phyloP scores from a whole-genome alignment of 345 rosid species.

The Hypericum perforatum region DNA sequence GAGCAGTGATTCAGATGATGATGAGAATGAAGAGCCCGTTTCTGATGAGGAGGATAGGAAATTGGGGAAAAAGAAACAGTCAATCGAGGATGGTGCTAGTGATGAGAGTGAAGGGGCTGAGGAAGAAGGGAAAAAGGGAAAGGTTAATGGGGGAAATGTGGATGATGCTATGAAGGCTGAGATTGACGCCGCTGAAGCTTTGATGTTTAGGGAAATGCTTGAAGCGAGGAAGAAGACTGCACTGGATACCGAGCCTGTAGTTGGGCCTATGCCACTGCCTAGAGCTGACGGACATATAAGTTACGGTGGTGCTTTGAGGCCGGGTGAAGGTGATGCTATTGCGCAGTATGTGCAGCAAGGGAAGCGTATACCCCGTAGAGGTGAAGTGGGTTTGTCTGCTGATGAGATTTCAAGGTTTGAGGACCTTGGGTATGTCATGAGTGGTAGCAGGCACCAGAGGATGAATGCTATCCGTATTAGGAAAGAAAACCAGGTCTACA shows the following conservation, averaged over 20 bases:
- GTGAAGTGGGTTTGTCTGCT: slow-evolving; percentile 98
- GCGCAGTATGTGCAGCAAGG: slow-evolving; percentile 99
- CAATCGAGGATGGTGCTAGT: no score
- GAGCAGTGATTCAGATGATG: slow-evolving; percentile 16
- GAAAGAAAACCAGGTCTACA: slow-evolving; percentile 97
- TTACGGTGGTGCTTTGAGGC: slow-evolving; percentile 96
- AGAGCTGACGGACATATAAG: slow-evolving; percentile 93
- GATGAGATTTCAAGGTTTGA: slow-evolving; percentile 93
- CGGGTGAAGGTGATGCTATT: slow-evolving; percentile 99
- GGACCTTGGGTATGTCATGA: slow-evolving; percentile 93
- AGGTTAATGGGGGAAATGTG: slow-evolving; percentile 10
- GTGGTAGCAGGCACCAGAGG: slow-evolving; percentile 96
- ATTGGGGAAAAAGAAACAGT: slow-evolving; percentile 39
- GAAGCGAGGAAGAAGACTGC: slow-evolving; percentile 75
- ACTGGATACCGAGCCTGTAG: slow-evolving; percentile 51
- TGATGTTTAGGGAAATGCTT: slow-evolving; percentile 59
- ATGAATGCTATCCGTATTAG: slow-evolving; percentile 99
- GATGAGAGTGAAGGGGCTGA: slow-evolving; percentile 31
- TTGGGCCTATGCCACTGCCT: slow-evolving; percentile 91
- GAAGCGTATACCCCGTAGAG: slow-evolving; percentile 98
- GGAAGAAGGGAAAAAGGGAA: slow-evolving; percentile 20
- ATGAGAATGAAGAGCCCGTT: slow-evolving; percentile 12
- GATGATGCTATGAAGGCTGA: slow-evolving; percentile 42
- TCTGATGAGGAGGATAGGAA: slow-evolving; percentile 23
- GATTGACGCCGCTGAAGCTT: slow-evolving; percentile 47